These are phyloP conservation scores for Magnaporthales sp. DNA, from an alignment of 2,329 filamentous ascomycete species.

Conservation along the genomic window DNA sequence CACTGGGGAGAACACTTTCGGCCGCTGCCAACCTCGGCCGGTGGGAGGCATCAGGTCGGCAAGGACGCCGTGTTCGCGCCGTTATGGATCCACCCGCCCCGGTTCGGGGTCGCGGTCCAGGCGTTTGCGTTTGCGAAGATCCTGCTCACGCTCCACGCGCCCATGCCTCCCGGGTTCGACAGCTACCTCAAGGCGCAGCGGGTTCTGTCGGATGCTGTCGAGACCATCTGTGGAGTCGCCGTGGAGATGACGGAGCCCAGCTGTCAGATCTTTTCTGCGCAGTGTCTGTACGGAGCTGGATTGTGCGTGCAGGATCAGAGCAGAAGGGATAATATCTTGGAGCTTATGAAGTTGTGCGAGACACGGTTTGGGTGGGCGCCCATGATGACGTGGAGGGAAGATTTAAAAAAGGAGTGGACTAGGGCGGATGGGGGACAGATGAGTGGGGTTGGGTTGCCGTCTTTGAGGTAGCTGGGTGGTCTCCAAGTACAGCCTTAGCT, in stretches of 20 bases:
- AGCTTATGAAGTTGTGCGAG: constrained; percentile 27
- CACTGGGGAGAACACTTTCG: background rate
- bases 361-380: constrained; percentile 26
- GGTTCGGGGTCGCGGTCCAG: constrained; percentile 39
- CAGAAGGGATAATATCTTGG: constrained; percentile 26
- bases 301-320: constrained; percentile 29
- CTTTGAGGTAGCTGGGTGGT: background rate
- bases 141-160: constrained; percentile 42
- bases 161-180: constrained; percentile 37
- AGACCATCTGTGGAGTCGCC: constrained; percentile 40
- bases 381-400: constrained; percentile 17
- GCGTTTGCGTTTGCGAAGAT: constrained; percentile 43
- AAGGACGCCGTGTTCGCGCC: constrained; percentile 26
- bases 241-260: constrained; percentile 30
- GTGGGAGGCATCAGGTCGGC: background rate
- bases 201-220: constrained; percentile 34
- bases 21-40: background rate
- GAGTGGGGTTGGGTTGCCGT: background rate
- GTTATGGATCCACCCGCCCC: constrained; percentile 41
- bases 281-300: constrained; percentile 33
- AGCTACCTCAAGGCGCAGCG: constrained; percentile 35
- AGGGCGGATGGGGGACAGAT: background rate
- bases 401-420: background rate
- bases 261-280: constrained; percentile 31
- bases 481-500: background rate